Conservation (phyloP, 306 rosid genomes). For the Arachis stenosperma region DNA sequence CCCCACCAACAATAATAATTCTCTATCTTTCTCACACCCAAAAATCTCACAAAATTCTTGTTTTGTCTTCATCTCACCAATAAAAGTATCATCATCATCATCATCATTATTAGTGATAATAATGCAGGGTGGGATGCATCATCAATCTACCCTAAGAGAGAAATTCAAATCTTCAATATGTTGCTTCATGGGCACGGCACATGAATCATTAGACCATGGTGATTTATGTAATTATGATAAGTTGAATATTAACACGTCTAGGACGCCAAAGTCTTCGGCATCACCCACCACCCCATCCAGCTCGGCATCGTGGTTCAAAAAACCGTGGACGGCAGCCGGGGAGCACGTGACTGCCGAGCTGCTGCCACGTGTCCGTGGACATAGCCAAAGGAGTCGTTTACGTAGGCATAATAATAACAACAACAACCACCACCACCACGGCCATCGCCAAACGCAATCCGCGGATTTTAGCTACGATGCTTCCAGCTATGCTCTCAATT, state of each 20-base stretch:
- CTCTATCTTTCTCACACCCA: not conserved
- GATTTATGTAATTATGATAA: constrained; percentile 25
- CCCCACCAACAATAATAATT: not conserved
- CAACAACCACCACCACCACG: not conserved
- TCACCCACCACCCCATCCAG: not conserved
- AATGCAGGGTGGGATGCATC: constrained; percentile 24
- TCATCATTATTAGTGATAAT: not conserved
- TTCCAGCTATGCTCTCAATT: constrained; percentile 52
- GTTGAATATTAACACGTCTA: constrained; percentile 6
- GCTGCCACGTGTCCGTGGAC: constrained; percentile 1
- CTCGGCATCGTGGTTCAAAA: constrained; percentile 3
- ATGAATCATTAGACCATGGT: not conserved
- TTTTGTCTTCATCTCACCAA: not conserved
- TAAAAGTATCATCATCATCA: not conserved
- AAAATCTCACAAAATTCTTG: not conserved
- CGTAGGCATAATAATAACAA: not conserved
- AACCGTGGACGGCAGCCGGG: not conserved
- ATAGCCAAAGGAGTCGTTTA: not conserved
- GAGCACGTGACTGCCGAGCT: not conserved
- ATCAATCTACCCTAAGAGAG: constrained; percentile 33
- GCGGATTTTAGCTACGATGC: constrained; percentile 54
- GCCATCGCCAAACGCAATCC: constrained; percentile 33
- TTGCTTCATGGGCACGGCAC: constrained; percentile 34
- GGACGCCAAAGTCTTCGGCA: constrained; percentile 12
- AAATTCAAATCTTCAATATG: constrained; percentile 43